Percentiles rank a stretch among this genome's conserved stretches.
Conservation (phyloP, 805 yeast species). For the Wickerhamomyces alni region DNA sequence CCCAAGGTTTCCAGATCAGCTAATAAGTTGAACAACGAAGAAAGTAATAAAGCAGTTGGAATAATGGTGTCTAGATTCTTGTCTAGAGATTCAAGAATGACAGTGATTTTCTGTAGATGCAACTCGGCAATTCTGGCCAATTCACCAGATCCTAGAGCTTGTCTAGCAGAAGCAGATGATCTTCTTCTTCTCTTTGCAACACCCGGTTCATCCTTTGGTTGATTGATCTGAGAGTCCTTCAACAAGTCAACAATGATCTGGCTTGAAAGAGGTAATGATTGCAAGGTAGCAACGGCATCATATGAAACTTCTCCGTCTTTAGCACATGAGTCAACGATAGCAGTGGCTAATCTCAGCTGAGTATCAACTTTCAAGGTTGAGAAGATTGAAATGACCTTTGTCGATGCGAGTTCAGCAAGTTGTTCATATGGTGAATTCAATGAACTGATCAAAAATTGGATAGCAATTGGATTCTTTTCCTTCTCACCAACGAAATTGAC, state of each 20-base stretch:
- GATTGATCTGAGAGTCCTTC: constrained; percentile 50
- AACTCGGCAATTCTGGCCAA: constrained; percentile 68
- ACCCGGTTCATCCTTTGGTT: constrained; percentile 30
- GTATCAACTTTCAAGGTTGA: constrained; percentile 47
- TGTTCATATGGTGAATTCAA: constrained; percentile 40
- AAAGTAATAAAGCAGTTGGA: constrained; percentile 39
- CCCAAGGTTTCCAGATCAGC: constrained; percentile 81
- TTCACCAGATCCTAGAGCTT: constrained; percentile 63
- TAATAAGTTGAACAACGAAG: constrained; percentile 51
- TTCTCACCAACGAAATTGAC: constrained; percentile 55
- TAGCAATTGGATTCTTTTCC: constrained; percentile 51
- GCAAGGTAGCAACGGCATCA: constrained; percentile 48
- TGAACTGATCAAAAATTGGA: constrained; percentile 53
- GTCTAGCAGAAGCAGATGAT: constrained; percentile 70
- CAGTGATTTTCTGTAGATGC: constrained; percentile 73
- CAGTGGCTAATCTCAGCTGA: constrained; percentile 52
- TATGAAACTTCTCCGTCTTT: constrained; percentile 36
- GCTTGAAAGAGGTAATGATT: constrained; percentile 47
- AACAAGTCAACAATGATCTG: constrained; percentile 55
- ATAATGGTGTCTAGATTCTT: constrained; percentile 25
- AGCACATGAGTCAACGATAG: constrained; percentile 50
- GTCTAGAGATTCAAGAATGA: constrained; percentile 76
- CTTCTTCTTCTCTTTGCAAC: constrained; percentile 79
- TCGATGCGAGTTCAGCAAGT: constrained; percentile 42
- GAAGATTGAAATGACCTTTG: constrained; percentile 52